Evolutionary conservation across 2,329 filamentous ascomycete genomes (phyloP).

Genomic region (Neonectria coccinea): DNA sequence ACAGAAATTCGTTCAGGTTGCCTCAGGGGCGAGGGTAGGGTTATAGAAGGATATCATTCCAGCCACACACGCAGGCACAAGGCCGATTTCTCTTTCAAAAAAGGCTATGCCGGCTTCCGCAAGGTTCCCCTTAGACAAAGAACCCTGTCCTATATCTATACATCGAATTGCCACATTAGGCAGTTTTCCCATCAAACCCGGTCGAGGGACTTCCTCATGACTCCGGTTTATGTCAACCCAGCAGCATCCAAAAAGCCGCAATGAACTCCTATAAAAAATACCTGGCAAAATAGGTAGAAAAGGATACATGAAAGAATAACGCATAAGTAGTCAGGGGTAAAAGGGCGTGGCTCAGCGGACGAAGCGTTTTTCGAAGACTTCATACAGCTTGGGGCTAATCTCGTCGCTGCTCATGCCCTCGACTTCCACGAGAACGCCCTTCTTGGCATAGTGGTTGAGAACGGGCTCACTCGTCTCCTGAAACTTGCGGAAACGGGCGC

Average conservation of each 20-base stretch:
- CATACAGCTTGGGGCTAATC: conserved; percentile 89
- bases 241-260: conserved; percentile 39
- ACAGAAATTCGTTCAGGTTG: neutral
- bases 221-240: conserved; percentile 34
- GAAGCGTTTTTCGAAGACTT: conserved; percentile 85
- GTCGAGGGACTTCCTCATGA: conserved; percentile 22
- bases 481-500: conserved; percentile 82
- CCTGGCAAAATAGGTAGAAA: conserved; percentile 23
- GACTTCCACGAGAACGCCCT: conserved; percentile 87
- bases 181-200: conserved; percentile 8
- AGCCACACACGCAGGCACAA: conserved; percentile 5
- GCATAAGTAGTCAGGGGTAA: conserved; percentile 22
- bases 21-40: neutral
- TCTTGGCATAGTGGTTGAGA: conserved; percentile 87
- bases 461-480: conserved; percentile 87
- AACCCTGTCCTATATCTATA: conserved; percentile 12
- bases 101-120: neutral
- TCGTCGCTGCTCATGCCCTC: conserved; percentile 92
- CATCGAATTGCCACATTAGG: conserved; percentile 12
- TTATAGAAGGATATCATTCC: conserved; percentile 16
- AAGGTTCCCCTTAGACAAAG: neutral
- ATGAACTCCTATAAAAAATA: conserved; percentile 38
- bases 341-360: conserved; percentile 38
- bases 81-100: neutral
- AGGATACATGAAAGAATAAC: conserved; percentile 22